Base-by-base conservation (phyloP, 2,329 filamentous ascomycete genomes). In the Leptographium flavum region DNA sequence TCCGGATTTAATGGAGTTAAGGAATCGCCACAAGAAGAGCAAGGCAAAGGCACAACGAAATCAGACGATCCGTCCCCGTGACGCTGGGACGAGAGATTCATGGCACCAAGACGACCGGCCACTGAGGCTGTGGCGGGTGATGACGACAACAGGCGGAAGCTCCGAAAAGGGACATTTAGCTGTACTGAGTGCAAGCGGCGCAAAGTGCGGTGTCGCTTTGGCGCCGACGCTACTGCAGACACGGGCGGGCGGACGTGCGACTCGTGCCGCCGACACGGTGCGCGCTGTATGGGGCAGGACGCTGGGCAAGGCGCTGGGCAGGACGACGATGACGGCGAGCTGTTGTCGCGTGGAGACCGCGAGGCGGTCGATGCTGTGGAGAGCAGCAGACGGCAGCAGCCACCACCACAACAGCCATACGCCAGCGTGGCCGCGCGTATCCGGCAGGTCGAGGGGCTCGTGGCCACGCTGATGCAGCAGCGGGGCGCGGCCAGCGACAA, bases 181-280 rank as follows among this genome's bases (percentile, higher is more conserved):
- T 76, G 73, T 54, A 74, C 69, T 68, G 70, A 74, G 49, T 76
- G 72, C 45, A 51, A 49, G 55, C 63, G 67, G 39, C 64, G 70
- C 25, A 76, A 76, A 57, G 62, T 68, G 10, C 59, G 62, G 4
- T 76, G 72, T 50, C 62, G 61, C 21, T 68, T 70, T 45, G 54
- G 57, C 17, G 33, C 3, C 3, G 33, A 19, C 8, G 33, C 11
- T 8, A n/a, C 6, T 3, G 13, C 7, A 13, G 13, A 11, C 32
- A 19, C 3, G 15, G 15, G 9, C n/a, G 19, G n/a, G n/a, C n/a
- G 9, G n/a, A 51, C 63, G 2, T 74, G 72, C 45, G 56, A 64
- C 27, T 63, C 61, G 3, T 76, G 72, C 48, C 57, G 60, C 23
- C 54, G 63, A 4, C 62, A 70, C 2, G 59, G 62, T 0, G 57